Percentiles rank a stretch among this genome's conserved stretches.
phyloP scores from a whole-genome alignment of 2,329 filamentous ascomycete genomes.

The Colletotrichum musicola region DNA sequence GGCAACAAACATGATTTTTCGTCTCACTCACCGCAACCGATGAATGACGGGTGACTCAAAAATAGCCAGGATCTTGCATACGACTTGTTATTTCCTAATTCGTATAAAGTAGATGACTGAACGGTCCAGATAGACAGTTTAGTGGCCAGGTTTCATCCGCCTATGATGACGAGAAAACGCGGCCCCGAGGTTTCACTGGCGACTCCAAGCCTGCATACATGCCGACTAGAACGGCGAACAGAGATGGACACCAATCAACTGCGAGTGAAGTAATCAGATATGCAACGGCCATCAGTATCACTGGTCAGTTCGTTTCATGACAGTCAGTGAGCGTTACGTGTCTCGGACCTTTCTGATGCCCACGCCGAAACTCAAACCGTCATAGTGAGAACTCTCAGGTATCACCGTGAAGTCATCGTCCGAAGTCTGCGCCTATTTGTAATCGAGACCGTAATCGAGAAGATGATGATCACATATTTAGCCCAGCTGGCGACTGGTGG shows the following conservation, averaged over 20 bases:
- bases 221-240: neutral
- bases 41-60: too few species aligned
- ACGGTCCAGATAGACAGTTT: too few species aligned
- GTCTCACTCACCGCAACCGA: too few species aligned
- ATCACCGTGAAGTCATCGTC: conserved; percentile 10
- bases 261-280: neutral
- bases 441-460: neutral
- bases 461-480: neutral
- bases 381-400: neutral
- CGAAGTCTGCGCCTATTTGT: neutral
- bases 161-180: too few species aligned
- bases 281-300: neutral
- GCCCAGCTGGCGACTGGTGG: neutral
- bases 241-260: neutral
- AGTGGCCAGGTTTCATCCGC: too few species aligned
- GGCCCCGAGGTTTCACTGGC: too few species aligned
- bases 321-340: neutral
- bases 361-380: conserved; percentile 12
- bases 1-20: too few species aligned
- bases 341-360: conserved; percentile 15
- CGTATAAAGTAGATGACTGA: too few species aligned
- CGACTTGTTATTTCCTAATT: too few species aligned
- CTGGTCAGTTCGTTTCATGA: conserved; percentile 4
- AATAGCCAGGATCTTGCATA: too few species aligned
- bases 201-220: too few species aligned